phyloP scores from a whole-genome alignment of 148 eudicot genomes.

The Arctostaphylos glauca region DNA sequence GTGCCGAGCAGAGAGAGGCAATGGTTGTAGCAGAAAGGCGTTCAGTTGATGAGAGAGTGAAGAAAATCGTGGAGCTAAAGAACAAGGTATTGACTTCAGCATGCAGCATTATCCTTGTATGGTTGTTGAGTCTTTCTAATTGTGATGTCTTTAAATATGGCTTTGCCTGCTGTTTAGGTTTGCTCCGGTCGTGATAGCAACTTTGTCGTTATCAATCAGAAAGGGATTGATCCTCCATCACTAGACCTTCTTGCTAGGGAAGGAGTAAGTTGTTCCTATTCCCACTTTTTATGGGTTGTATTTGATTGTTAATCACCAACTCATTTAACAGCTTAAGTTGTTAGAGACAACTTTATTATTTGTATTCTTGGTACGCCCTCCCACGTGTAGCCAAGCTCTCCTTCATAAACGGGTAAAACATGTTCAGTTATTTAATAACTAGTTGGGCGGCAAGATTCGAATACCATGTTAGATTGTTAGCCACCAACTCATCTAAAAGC shows the following conservation, averaged over 20 bases:
- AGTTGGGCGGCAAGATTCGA: too few relatives aligned
- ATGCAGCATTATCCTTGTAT: not conserved
- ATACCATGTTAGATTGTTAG: too few relatives aligned
- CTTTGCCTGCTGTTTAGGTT: conserved; percentile 44
- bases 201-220: conserved; percentile 90
- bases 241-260: conserved; percentile 88
- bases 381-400: too few relatives aligned
- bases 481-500: too few relatives aligned
- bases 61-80: conserved; percentile 81
- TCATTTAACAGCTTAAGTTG: too few relatives aligned
- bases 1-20: conserved; percentile 94
- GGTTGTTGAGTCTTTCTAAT: not conserved
- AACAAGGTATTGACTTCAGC: conserved; percentile 53
- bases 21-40: conserved; percentile 99
- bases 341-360: too few relatives aligned
- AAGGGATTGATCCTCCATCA: conserved; percentile 98
- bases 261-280: conserved; percentile 57
- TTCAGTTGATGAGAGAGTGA: conserved; percentile 91
- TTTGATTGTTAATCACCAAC: too few relatives aligned
- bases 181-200: conserved; percentile 67
- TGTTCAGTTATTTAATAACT: too few relatives aligned
- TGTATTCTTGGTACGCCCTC: too few relatives aligned
- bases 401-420: too few relatives aligned
- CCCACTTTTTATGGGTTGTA: too few relatives aligned
- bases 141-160: not conserved